Percentiles rank a stretch among this genome's conserved stretches.
phyloP scores from a whole-genome alignment of 148 eudicot genomes.

The Rheum nobile region DNA sequence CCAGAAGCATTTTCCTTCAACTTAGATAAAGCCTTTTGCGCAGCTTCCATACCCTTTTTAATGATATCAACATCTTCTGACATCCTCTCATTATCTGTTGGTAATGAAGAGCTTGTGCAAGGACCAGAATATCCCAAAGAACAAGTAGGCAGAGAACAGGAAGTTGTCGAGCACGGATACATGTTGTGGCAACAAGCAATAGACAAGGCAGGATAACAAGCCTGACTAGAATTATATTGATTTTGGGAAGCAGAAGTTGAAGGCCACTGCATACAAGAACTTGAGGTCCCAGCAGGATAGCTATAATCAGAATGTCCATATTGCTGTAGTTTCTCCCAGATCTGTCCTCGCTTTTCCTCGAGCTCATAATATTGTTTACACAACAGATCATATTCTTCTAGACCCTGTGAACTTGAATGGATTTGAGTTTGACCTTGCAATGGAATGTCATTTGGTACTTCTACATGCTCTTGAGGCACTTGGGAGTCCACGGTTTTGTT shows the following conservation, averaged over 20 bases:
- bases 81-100: slow-evolving; percentile 18
- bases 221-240: slow-evolving; percentile 30
- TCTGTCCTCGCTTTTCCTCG: slow-evolving; percentile 66
- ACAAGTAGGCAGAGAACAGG: slow-evolving; percentile 13
- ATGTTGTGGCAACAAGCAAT: slow-evolving; percentile 37
- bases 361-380: slow-evolving; percentile 58
- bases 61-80: slow-evolving; percentile 34
- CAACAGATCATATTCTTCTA: slow-evolving; percentile 47
- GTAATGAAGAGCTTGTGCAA: slow-evolving; percentile 16
- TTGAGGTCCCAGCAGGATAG: slow-evolving; percentile 24
- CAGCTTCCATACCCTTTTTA: slow-evolving; percentile 56
- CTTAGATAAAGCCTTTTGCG: slow-evolving; percentile 55
- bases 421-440: slow-evolving; percentile 18
- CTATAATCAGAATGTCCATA: slow-evolving; percentile 31
- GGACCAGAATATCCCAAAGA: slow-evolving; percentile 14
- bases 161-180: slow-evolving; percentile 38
- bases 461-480: slow-evolving; percentile 12
- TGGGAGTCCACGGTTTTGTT: slow-evolving; percentile 17
- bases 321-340: slow-evolving; percentile 61
- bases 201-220: slow-evolving; percentile 19
- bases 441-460: slow-evolving; percentile 16
- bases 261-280: slow-evolving; percentile 24
- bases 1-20: slow-evolving; percentile 31
- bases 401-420: slow-evolving; percentile 20
- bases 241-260: slow-evolving; percentile 25